These are phyloP conservation scores for Nicotiana tomentosiformis DNA, from an alignment of 257 asterid genomes.

Conservation along the genomic window DNA sequence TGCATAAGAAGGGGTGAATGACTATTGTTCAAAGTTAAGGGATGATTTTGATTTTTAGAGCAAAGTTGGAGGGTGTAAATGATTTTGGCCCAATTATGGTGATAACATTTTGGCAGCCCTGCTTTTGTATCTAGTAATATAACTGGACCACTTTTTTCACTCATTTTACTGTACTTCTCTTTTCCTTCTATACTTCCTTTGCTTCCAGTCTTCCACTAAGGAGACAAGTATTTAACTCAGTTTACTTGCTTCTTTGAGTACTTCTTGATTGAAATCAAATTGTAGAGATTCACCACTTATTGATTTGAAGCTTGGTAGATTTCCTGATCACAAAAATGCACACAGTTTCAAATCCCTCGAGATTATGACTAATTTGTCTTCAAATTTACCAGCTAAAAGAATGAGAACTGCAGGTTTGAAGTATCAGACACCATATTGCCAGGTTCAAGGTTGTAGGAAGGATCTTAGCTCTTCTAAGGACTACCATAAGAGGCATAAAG, in stretches of 20 bases:
- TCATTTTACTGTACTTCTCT: slow-evolving; percentile 7
- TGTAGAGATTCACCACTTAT: slow-evolving; percentile 23
- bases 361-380: slow-evolving; percentile 11
- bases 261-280: not conserved
- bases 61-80: no score
- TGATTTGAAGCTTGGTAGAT: slow-evolving; percentile 37
- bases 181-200: slow-evolving; percentile 18
- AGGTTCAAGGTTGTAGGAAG: slow-evolving; percentile 38
- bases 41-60: no score
- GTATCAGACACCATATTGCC: slow-evolving; percentile 27
- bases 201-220: slow-evolving; percentile 34
- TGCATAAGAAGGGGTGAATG: no score
- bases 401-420: slow-evolving; percentile 25
- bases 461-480: slow-evolving; percentile 40
- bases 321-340: slow-evolving; percentile 21
- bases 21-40: no score
- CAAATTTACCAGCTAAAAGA: slow-evolving; percentile 23
- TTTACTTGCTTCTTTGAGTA: not conserved
- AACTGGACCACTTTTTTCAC: slow-evolving; percentile 26
- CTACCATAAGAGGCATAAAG: slow-evolving; percentile 45
- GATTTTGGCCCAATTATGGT: no score
- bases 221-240: slow-evolving; percentile 22
- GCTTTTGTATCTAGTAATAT: slow-evolving; percentile 15
- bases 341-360: not conserved
- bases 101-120: slow-evolving; percentile 22